Conservation (phyloP, 768 basidiomycete genomes). For the Pulveroboletus sp. region DNA sequence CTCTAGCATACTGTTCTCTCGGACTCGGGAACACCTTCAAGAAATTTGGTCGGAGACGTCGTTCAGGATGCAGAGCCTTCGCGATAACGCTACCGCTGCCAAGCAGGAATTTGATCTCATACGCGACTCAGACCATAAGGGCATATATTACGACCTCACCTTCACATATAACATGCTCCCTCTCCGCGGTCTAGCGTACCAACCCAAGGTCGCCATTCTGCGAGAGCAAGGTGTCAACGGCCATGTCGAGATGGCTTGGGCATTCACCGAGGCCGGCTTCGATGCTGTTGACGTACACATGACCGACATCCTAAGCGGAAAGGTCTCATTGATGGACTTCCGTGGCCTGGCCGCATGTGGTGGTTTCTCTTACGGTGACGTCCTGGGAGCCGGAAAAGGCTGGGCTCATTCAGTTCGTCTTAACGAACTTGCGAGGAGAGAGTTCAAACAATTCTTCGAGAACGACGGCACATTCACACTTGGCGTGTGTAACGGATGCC, state of each 20-base stretch:
- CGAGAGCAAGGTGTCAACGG: slow-evolving; percentile 99
- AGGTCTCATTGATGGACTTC: slow-evolving; percentile 60
- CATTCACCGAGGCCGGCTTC: slow-evolving; percentile 91
- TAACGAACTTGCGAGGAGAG: slow-evolving; percentile 65
- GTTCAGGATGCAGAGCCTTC: slow-evolving; percentile 81
- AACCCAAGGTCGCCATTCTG: slow-evolving; percentile 90
- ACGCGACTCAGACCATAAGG: slow-evolving; percentile 46
- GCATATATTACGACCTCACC: slow-evolving; percentile 73
- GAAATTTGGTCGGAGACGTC: slow-evolving; percentile 93
- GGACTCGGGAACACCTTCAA: slow-evolving; percentile 69
- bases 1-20: slow-evolving; percentile 51
- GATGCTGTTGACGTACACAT: slow-evolving; percentile 96
- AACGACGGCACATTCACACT: slow-evolving; percentile 82
- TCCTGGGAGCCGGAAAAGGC: slow-evolving; percentile 93
- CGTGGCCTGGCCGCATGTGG: slow-evolving; percentile 93
- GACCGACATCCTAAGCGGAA: slow-evolving; percentile 86
- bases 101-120: slow-evolving; percentile 82
- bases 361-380: slow-evolving; percentile 98
- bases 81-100: slow-evolving; percentile 77
- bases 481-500: slow-evolving; percentile 97
- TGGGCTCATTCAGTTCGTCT: slow-evolving; percentile 97
- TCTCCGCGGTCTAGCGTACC: slow-evolving; percentile 37
- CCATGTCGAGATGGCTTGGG: slow-evolving; percentile 98
- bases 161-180: slow-evolving; percentile 41
- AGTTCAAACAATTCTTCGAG: slow-evolving; percentile 80